These are phyloP conservation scores for Jacaranda copaia DNA, from an alignment of 257 asterid genomes.

Conservation along the genomic window DNA sequence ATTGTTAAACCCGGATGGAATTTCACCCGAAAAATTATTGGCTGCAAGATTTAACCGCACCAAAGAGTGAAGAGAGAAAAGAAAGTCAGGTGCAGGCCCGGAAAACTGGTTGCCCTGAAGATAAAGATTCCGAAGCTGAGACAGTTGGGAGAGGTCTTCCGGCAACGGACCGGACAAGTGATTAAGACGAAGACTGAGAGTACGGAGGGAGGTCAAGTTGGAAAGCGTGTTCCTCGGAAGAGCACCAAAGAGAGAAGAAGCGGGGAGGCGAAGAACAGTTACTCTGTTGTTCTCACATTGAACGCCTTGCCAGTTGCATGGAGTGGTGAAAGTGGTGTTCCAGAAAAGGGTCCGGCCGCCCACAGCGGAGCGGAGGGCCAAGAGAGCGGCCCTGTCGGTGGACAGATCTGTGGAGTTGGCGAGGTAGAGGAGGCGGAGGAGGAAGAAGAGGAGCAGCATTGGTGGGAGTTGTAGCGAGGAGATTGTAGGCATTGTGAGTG, in stretches of 20 bases:
- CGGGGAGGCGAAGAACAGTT: conserved; percentile 77
- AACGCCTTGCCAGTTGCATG: conserved; percentile 81
- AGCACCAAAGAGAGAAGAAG: conserved; percentile 62
- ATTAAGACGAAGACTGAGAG: conserved; percentile 82
- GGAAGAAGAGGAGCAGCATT: conserved; percentile 38
- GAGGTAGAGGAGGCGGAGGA: conserved; percentile 41
- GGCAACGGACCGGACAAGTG: conserved; percentile 72
- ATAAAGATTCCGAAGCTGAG: conserved; percentile 67
- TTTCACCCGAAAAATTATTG: conserved; percentile 69
- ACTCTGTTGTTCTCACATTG: conserved; percentile 67
- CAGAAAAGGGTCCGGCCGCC: conserved; percentile 75
- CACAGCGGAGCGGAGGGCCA: conserved; percentile 69
- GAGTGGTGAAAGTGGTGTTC: conserved; percentile 58
- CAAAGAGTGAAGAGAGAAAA: conserved; percentile 48
- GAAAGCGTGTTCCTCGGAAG: conserved; percentile 60
- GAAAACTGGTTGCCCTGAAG: conserved; percentile 75
- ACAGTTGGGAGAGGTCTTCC: conserved; percentile 50
- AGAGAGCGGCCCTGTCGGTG: conserved; percentile 66
- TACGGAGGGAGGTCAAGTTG: conserved; percentile 59
- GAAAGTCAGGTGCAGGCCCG: conserved; percentile 47
- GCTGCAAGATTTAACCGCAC: conserved; percentile 67
- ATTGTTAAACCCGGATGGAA: conserved; percentile 53
- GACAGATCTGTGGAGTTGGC: conserved; percentile 56
- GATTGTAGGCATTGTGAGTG: conserved; percentile 35
- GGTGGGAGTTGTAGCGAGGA: conserved; percentile 25